phyloP scores from a whole-genome alignment of 2,329 filamentous ascomycete species.

The Cryphonectria radicalis region DNA sequence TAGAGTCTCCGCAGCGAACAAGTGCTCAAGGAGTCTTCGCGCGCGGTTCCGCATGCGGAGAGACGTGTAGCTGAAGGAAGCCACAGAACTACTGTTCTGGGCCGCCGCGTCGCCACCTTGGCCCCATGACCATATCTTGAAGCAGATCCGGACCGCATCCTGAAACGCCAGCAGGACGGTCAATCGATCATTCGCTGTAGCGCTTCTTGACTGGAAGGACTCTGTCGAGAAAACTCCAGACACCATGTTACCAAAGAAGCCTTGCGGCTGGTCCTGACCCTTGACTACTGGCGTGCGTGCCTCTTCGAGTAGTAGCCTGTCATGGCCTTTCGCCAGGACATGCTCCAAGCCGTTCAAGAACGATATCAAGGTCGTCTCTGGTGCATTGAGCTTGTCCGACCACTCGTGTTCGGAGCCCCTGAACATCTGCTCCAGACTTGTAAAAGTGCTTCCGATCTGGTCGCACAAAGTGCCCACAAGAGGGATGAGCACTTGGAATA shows the following conservation, averaged over 20 bases:
- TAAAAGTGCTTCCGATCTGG: constrained; percentile 75
- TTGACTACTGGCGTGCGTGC: constrained; percentile 70
- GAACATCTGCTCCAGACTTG: constrained; percentile 70
- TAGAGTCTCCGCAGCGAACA: constrained; percentile 88
- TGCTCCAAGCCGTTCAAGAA: constrained; percentile 93
- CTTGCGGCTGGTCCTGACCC: constrained; percentile 79
- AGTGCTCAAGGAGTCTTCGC: constrained; percentile 83
- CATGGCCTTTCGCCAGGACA: constrained; percentile 84
- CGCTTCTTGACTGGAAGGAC: constrained; percentile 73
- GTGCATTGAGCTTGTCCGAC: constrained; percentile 44
- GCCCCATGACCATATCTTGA: constrained; percentile 94
- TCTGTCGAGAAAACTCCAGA: constrained; percentile 88
- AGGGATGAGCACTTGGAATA: constrained; percentile 89
- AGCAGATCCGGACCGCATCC: constrained; percentile 90
- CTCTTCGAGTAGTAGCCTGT: constrained; percentile 78
- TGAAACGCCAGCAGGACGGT: constrained; percentile 97
- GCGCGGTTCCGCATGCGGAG: constrained; percentile 89
- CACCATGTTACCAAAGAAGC: constrained; percentile 93
- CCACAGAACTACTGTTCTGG: constrained; percentile 70
- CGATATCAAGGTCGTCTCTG: constrained; percentile 77
- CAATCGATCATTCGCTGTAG: constrained; percentile 88
- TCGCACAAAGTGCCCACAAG: constrained; percentile 87
- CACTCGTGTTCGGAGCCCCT: constrained; percentile 31
- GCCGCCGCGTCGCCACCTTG: constrained; percentile 61
- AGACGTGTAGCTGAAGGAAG: constrained; percentile 90